Conservation (phyloP, 2,329 filamentous ascomycete genomes). For the Fusarium vanettenii region DNA sequence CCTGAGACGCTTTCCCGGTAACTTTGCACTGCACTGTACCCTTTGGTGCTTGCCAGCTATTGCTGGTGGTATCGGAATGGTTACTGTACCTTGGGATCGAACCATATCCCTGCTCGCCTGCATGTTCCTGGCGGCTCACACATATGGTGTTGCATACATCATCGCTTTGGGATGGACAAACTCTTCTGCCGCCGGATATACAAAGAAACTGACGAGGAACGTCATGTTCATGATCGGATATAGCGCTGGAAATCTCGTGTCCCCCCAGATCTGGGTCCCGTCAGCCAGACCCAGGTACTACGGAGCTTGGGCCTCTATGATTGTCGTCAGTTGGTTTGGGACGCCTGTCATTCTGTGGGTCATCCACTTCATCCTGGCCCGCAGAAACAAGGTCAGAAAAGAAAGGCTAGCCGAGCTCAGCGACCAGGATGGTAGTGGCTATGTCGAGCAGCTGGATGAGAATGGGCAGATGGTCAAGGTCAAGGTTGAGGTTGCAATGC, state of each 20-base stretch:
- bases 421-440: constrained; percentile 37
- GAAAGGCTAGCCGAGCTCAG: constrained; percentile 31
- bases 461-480: constrained; percentile 43
- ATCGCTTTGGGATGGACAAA: constrained; percentile 52
- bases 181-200: constrained; percentile 52
- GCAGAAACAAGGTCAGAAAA: constrained; percentile 46
- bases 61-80: constrained; percentile 42
- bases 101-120: constrained; percentile 38
- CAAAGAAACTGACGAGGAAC: constrained; percentile 57
- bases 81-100: constrained; percentile 40
- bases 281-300: constrained; percentile 44
- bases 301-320: constrained; percentile 39
- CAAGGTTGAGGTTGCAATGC: constrained; percentile 49
- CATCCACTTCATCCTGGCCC: constrained; percentile 46
- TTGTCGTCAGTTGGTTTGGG: constrained; percentile 48
- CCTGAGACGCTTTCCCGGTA: constrained; percentile 45
- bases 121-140: constrained; percentile 46
- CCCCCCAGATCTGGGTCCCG: constrained; percentile 50
- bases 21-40: constrained; percentile 45
- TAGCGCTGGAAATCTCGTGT: constrained; percentile 49
- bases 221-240: constrained; percentile 54
- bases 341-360: constrained; percentile 49
- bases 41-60: constrained; percentile 43
- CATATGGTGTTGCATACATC: constrained; percentile 46
- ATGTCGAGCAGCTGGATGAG: constrained; percentile 44